These are phyloP conservation scores for Haberlea rhodopensis DNA, from an alignment of 257 asterid genomes.

Conservation along the genomic window DNA sequence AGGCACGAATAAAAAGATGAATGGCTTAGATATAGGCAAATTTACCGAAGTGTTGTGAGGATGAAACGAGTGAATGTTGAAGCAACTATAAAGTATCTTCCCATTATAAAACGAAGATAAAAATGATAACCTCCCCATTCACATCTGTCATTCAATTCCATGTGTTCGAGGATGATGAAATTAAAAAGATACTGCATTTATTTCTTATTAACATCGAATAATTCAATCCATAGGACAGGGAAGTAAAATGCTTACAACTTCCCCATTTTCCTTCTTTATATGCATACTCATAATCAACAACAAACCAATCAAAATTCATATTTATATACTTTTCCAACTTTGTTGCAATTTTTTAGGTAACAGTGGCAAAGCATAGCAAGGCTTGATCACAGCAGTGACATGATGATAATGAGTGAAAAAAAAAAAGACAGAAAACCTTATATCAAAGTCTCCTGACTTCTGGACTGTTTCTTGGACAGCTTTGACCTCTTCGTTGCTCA, in stretches of 20 bases:
- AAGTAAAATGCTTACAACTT: background rate
- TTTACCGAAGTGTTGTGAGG: too few species aligned
- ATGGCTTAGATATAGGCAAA: too few species aligned
- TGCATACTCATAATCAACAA: background rate
- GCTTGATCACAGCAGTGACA: background rate
- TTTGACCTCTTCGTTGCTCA: conserved; percentile 77
- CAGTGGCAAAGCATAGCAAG: too few species aligned
- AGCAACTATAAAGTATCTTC: too few species aligned
- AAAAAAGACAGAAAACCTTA: conserved; percentile 44
- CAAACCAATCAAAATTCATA: background rate
- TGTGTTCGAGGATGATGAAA: background rate
- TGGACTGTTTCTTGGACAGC: conserved; percentile 90
- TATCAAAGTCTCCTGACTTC: conserved; percentile 80
- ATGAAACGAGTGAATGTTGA: background rate
- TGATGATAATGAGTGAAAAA: background rate
- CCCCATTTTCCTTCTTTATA: background rate
- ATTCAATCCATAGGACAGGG: background rate
- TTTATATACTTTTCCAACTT: background rate
- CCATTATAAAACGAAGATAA: background rate
- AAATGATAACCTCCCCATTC: background rate
- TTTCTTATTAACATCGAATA: background rate
- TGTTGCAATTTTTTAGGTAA: too few species aligned
- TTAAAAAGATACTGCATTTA: too few species aligned
- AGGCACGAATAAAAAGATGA: too few species aligned
- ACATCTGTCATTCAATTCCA: background rate